Conservation (phyloP, 495 filamentous ascomycete genomes). For the Geopyxis carbonaria region DNA sequence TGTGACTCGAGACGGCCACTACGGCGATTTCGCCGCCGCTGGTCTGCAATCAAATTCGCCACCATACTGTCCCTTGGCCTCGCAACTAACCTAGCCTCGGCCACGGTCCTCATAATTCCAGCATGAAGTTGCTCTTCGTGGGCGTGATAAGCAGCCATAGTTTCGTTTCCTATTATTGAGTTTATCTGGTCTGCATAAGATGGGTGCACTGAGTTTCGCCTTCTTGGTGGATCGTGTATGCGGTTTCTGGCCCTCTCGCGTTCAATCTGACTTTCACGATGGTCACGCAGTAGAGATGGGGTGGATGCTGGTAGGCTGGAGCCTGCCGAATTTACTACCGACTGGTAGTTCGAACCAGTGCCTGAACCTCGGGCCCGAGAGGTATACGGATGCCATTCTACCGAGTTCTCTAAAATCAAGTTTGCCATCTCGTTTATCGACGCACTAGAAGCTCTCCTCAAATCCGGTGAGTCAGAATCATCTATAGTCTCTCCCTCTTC, state of each 20-base stretch:
- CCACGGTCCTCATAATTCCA: too few relatives aligned
- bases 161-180: too few relatives aligned
- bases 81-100: too few relatives aligned
- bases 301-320: slow-evolving; percentile 9
- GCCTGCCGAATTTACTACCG: background rate
- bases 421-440: slow-evolving; percentile 1
- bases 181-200: slow-evolving; percentile 20
- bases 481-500: slow-evolving; percentile 16
- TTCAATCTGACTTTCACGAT: slow-evolving; percentile 15
- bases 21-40: slow-evolving; percentile 3
- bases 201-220: slow-evolving; percentile 23
- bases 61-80: background rate
- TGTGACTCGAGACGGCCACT: slow-evolving; percentile 10
- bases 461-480: slow-evolving; percentile 5
- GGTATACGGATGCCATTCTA: slow-evolving; percentile 1
- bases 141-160: too few relatives aligned
- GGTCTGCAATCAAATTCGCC: slow-evolving; percentile 1
- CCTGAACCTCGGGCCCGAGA: background rate
- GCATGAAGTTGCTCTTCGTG: too few relatives aligned
- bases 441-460: background rate
- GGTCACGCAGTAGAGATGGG: slow-evolving; percentile 19
- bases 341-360: background rate
- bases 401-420: background rate
- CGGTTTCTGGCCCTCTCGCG: slow-evolving; percentile 15
- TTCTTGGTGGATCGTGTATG: slow-evolving; percentile 19